phyloP scores from a whole-genome alignment of 2,329 filamentous ascomycete genomes.

The Paecilomyces sp. region DNA sequence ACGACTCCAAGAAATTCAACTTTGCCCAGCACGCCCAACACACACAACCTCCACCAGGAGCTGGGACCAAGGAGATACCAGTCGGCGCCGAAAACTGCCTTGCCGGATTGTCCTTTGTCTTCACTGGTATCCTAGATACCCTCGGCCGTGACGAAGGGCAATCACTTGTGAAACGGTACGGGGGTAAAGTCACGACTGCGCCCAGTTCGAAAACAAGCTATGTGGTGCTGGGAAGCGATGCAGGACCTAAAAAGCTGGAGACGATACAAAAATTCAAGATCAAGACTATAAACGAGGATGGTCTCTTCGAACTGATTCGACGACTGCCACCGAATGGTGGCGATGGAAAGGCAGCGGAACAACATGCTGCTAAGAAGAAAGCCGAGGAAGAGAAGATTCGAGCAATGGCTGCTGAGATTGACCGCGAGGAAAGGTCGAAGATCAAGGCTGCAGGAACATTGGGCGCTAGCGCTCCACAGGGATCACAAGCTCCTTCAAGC shows the following conservation, averaged over 20 bases:
- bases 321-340: conserved; percentile 79
- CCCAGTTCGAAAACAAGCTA: conserved; percentile 93
- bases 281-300: conserved; percentile 91
- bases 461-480: conserved; percentile 24
- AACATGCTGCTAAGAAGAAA: conserved; percentile 74
- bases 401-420: conserved; percentile 76
- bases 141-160: conserved; percentile 80
- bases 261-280: conserved; percentile 75
- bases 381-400: conserved; percentile 78
- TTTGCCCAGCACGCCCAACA: conserved; percentile 58
- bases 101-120: conserved; percentile 84
- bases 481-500: conserved; percentile 39
- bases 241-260: conserved; percentile 83
- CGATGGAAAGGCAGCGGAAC: conserved; percentile 77
- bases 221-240: conserved; percentile 83
- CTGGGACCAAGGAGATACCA: conserved; percentile 65
- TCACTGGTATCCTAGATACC: conserved; percentile 77
- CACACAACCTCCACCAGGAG: conserved; percentile 55
- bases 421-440: conserved; percentile 62
- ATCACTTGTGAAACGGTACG: conserved; percentile 82
- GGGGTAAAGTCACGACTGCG: conserved; percentile 76
- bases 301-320: conserved; percentile 78
- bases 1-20: conserved; percentile 67
- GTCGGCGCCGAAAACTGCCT: conserved; percentile 83
- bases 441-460: conserved; percentile 41